Percentiles rank a stretch among this genome's conserved stretches.
These are phyloP conservation scores for Liquidambar formosana DNA, from an alignment of 164 flowering plant species.

Conservation along the genomic window DNA sequence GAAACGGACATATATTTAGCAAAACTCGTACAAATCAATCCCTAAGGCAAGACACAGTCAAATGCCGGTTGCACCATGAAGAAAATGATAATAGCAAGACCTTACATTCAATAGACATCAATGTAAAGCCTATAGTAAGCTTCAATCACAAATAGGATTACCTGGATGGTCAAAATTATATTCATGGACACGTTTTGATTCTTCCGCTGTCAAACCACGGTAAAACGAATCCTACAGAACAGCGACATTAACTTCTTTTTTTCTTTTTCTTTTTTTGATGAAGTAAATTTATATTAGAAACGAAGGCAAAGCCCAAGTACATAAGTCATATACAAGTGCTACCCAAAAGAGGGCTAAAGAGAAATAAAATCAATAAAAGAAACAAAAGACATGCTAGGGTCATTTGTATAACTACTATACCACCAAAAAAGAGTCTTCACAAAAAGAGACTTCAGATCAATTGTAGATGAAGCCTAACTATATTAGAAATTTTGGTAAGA, in stretches of 20 bases:
- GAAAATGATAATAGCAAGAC: background rate
- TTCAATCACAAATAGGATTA: slow-evolving; percentile 8
- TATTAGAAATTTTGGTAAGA: background rate
- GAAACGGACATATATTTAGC: slow-evolving; percentile 19
- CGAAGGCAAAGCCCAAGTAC: too few species aligned
- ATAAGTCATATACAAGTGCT: too few species aligned
- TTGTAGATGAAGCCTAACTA: too few species aligned
- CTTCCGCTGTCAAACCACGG: slow-evolving; percentile 57
- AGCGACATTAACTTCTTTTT: slow-evolving; percentile 5
- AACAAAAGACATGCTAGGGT: too few species aligned
- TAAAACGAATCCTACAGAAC: slow-evolving; percentile 54
- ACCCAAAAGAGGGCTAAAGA: too few species aligned
- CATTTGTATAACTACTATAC: too few species aligned
- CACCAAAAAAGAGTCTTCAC: too few species aligned
- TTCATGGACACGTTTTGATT: slow-evolving; percentile 41
- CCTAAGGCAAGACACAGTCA: background rate
- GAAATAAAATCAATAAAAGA: too few species aligned
- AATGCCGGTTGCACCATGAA: background rate
- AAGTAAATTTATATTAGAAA: too few species aligned
- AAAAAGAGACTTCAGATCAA: too few species aligned
- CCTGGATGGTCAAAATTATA: slow-evolving; percentile 64
- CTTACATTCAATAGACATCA: background rate
- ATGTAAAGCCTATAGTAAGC: background rate
- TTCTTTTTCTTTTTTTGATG: too few species aligned
- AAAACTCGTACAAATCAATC: background rate